Evolutionary conservation across 2,329 filamentous ascomycete species (phyloP).

Genomic region (Echinosphaeria canescens): DNA sequence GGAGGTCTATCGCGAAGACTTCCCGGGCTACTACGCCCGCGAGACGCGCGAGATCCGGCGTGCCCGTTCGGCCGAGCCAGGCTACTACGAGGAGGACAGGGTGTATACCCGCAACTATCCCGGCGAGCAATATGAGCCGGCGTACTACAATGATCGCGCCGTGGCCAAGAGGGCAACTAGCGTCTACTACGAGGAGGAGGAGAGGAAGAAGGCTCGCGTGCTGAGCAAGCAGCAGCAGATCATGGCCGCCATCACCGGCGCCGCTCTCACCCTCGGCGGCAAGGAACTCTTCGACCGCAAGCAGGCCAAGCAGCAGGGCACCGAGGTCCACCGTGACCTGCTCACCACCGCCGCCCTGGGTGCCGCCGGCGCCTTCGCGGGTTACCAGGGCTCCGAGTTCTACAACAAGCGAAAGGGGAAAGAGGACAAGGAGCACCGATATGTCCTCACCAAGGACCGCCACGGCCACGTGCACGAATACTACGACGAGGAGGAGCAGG

Average conservation of each 20-base stretch:
- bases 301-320: slow-evolving; percentile 27
- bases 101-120: slow-evolving; percentile 20
- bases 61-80: slow-evolving; percentile 39
- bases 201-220: slow-evolving; percentile 23
- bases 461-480: slow-evolving; percentile 29
- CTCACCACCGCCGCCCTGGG: slow-evolving; percentile 37
- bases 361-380: slow-evolving; percentile 40
- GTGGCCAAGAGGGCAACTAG: slow-evolving; percentile 27
- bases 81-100: slow-evolving; percentile 32
- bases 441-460: slow-evolving; percentile 28
- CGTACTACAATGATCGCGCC: slow-evolving; percentile 20
- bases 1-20: slow-evolving; percentile 67
- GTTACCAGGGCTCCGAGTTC: slow-evolving; percentile 38
- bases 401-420: slow-evolving; percentile 36
- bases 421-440: slow-evolving; percentile 30
- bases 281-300: slow-evolving; percentile 45
- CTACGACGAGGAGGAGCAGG: slow-evolving; percentile 34
- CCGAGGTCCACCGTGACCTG: slow-evolving; percentile 29
- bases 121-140: slow-evolving; percentile 19
- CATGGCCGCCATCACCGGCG: slow-evolving; percentile 41
- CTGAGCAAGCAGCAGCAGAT: slow-evolving; percentile 44
- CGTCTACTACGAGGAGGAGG: slow-evolving; percentile 35
- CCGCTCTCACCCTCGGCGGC: slow-evolving; percentile 39
- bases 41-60: slow-evolving; percentile 28
- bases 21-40: slow-evolving; percentile 44